These are phyloP conservation scores for Periconia macrospinosa DNA, from an alignment of 2,329 filamentous ascomycete genomes.

Conservation along the genomic window DNA sequence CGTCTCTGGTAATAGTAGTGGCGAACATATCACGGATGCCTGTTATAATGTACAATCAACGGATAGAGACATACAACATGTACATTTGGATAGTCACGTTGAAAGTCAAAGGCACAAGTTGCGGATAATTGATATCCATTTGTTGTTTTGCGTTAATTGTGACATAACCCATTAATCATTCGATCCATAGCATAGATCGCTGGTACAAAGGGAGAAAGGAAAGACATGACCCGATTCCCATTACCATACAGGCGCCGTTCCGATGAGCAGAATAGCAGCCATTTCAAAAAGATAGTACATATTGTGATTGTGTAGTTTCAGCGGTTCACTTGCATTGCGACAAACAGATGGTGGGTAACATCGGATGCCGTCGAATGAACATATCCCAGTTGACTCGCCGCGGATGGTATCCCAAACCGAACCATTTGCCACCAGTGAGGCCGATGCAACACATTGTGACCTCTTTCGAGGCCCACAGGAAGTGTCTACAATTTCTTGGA, in stretches of 20 bases:
- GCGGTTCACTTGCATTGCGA: conserved; percentile 12
- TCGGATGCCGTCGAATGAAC: conserved; percentile 26
- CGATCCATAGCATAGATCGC: conserved; percentile 4
- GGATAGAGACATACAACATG: no score
- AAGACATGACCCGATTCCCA: conserved; percentile 8
- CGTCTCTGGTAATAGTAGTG: no score
- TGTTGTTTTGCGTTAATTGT: neutral
- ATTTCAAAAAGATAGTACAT: conserved; percentile 27
- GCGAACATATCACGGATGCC: no score
- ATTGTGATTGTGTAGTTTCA: conserved; percentile 14
- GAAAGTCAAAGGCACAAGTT: neutral
- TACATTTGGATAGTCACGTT: no score
- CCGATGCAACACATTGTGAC: conserved; percentile 6
- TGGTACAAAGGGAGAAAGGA: neutral
- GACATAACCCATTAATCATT: conserved; percentile 1
- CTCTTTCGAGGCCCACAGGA: conserved; percentile 12
- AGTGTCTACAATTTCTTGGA: conserved; percentile 48
- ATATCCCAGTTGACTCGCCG: conserved; percentile 22
- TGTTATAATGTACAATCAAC: no score
- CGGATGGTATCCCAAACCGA: conserved; percentile 14
- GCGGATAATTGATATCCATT: neutral
- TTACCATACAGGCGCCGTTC: conserved; percentile 14
- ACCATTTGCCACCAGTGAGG: conserved; percentile 7
- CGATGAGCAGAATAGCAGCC: conserved; percentile 9
- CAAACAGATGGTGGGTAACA: conserved; percentile 7